phyloP scores from a whole-genome alignment of 2,329 filamentous ascomycete genomes.

The Claviceps sp. region DNA sequence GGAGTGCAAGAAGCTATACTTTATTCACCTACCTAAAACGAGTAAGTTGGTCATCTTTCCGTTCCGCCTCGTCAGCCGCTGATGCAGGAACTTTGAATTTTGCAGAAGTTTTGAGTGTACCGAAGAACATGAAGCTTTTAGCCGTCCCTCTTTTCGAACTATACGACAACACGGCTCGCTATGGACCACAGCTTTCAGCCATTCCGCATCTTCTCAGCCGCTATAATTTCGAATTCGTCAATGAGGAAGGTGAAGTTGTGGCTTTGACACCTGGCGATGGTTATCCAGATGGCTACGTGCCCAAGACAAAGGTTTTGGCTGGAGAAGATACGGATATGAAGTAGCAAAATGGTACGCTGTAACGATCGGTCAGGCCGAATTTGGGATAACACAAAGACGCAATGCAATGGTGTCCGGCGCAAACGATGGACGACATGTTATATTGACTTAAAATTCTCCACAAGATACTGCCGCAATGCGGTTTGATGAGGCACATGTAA shows the following conservation, averaged over 20 bases:
- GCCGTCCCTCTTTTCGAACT: constrained; percentile 95
- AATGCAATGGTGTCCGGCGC: constrained; percentile 24
- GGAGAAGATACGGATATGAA: constrained; percentile 50
- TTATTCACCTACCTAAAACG: constrained; percentile 83
- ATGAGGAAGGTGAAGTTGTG: constrained; percentile 80
- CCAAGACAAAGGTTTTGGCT: constrained; percentile 53
- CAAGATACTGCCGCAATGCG: not conserved
- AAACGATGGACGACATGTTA: constrained; percentile 7
- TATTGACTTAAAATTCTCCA: constrained; percentile 4
- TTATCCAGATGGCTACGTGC: constrained; percentile 42
- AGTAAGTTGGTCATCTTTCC: constrained; percentile 42
- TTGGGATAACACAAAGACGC: constrained; percentile 12
- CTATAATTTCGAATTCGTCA: constrained; percentile 96
- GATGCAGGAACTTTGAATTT: not conserved
- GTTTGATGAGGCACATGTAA: not conserved
- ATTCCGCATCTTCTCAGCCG: constrained; percentile 89
- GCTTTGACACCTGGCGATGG: constrained; percentile 67
- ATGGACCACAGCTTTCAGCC: constrained; percentile 89
- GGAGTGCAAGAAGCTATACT: constrained; percentile 98
- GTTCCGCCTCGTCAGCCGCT: not conserved
- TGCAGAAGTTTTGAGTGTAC: constrained; percentile 82
- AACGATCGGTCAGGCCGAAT: constrained; percentile 9
- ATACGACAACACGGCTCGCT: constrained; percentile 91
- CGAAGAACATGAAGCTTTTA: constrained; percentile 99
- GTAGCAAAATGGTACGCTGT: constrained; percentile 28